These are phyloP conservation scores for Myrica gale DNA, from an alignment of 306 rosid species.

Conservation along the genomic window DNA sequence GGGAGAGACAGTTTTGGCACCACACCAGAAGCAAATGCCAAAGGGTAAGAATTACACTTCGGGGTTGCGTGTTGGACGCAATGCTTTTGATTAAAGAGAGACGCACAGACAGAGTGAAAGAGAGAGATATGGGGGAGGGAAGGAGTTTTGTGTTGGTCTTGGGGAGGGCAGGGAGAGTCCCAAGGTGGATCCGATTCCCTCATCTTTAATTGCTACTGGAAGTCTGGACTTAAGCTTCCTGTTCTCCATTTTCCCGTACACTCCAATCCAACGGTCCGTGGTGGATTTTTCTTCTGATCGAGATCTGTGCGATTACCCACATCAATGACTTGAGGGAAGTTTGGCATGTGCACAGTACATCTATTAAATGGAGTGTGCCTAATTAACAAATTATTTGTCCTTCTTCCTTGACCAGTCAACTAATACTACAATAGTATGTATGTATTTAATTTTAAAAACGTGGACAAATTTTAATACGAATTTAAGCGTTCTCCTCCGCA, in stretches of 20 bases:
- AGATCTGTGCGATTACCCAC: too few species aligned
- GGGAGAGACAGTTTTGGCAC: neutral
- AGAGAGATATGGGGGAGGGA: neutral
- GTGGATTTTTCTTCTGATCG: neutral
- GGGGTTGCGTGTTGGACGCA: conserved; percentile 40
- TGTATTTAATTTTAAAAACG: too few species aligned
- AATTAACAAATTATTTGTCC: too few species aligned
- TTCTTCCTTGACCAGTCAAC: too few species aligned
- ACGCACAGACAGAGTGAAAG: neutral
- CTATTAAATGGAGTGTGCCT: too few species aligned
- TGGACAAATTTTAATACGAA: too few species aligned
- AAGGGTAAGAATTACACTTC: conserved; percentile 16
- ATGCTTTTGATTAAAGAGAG: conserved; percentile 15
- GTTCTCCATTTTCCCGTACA: neutral
- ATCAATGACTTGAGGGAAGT: too few species aligned
- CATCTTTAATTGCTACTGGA: neutral
- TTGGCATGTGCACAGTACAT: too few species aligned
- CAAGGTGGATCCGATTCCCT: conserved; percentile 41
- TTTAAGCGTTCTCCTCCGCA: too few species aligned
- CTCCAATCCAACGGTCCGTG: conserved; percentile 17
- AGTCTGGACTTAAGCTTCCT: neutral
- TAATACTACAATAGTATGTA: too few species aligned
- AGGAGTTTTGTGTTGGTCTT: conserved; percentile 7
- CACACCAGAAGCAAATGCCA: neutral
- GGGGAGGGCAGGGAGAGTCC: conserved; percentile 15